Evolutionary conservation across 2,329 filamentous ascomycete genomes (phyloP), one percentile per base, ranked within the genome.

Genomic region (Aspergillus brasiliensis): DNA sequence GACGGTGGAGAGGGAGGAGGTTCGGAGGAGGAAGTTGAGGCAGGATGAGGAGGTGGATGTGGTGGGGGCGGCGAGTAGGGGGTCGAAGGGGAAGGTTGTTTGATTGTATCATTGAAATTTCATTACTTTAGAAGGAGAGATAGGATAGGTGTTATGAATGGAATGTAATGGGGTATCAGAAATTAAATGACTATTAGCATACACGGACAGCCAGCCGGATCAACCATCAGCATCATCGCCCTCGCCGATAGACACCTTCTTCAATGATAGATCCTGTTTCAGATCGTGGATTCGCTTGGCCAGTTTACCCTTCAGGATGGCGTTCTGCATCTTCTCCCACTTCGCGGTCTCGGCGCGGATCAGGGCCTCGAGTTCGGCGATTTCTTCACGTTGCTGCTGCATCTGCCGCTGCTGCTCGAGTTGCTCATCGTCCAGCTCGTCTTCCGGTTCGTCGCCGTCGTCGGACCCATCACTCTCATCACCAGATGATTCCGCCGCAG

Each of bases 361-460:
- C 31, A 76, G 65, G 3, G 71, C 71, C 53, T 80, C 77, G 19
- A 81, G 64, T 54, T 81, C 78, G 1, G 69, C 72, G 58, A 81
- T 78, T 58, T 79, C 74, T 61, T 81, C 79, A 13, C 77, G 77
- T 49, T 77, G 76, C 58, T 81, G 75, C 59, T 79, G 76, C 31
- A 77, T 65, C 47, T 78, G 75, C 25, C 71, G 77, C 56, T 75
- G 77, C 59, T 72, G 73, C 63, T 78, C 78, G 17, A 75, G 64
- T 25, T 78, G 74, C 44, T 80, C 79, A n/a, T 80, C 77, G 46
- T 80, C 78, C 15, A 79, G 57, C 37, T 76, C 76, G 8, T 74
- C 74, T 19, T 74, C 73, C 11, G 69, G 67, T 15, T 66, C 71
- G n/a, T 72, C 70, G 7, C 71, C 73, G 5, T 73, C 76, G 10